Conservation (phyloP, 345 rosid species). For the Citrus glauca region DNA sequence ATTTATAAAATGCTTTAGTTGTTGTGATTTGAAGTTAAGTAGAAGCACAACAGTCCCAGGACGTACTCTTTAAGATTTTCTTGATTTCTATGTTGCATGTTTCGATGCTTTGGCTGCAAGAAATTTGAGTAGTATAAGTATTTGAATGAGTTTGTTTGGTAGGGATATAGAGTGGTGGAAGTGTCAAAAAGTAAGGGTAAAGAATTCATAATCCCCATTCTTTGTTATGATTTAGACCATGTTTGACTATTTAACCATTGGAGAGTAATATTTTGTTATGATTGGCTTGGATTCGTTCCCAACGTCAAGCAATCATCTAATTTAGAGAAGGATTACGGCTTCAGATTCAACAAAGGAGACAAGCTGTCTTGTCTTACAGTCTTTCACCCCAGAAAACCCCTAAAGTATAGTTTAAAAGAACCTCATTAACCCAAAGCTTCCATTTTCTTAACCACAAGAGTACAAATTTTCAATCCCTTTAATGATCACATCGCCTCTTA, state of each 20-base stretch:
- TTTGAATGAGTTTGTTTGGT: constrained; percentile 5
- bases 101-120: constrained; percentile 9
- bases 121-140: neutral
- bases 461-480: neutral
- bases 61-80: neutral
- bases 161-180: neutral
- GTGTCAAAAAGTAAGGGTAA: constrained; percentile 2
- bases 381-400: constrained; percentile 1
- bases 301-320: constrained; percentile 1
- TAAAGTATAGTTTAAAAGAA: neutral
- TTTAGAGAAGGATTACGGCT: constrained; percentile 6
- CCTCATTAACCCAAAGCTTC: neutral
- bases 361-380: constrained; percentile 5
- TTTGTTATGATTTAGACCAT: constrained; percentile 4
- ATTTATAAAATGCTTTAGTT: neutral
- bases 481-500: neutral
- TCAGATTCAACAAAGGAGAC: neutral
- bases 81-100: neutral
- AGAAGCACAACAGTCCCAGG: neutral
- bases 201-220: neutral
- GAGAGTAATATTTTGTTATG: constrained; percentile 6
- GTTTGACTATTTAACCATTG: constrained; percentile 12
- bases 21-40: too few species aligned
- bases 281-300: constrained; percentile 8
- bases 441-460: neutral